phyloP scores from a whole-genome alignment of 257 asterid species.

The Petunia secreta region DNA sequence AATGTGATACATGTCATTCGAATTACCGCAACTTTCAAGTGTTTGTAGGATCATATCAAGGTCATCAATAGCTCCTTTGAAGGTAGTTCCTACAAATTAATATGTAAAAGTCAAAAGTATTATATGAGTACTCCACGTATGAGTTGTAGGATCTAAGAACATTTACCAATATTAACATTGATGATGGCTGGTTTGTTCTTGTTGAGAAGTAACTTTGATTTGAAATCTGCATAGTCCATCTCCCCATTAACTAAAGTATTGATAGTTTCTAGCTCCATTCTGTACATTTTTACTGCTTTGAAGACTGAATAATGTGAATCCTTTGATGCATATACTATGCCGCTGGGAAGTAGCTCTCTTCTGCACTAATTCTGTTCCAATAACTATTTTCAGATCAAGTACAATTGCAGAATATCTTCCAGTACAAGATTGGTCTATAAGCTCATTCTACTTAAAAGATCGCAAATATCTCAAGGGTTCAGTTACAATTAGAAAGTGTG shows the following conservation, averaged over 20 bases:
- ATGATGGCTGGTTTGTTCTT: neutral
- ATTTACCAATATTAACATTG: neutral
- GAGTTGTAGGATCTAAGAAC: neutral
- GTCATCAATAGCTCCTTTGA: neutral
- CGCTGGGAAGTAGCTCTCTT: neutral
- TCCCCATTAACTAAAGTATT: neutral
- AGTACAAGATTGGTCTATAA: too few relatives aligned
- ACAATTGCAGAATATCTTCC: too few relatives aligned
- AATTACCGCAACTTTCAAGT: neutral
- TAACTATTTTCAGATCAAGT: too few relatives aligned
- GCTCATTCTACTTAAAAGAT: too few relatives aligned
- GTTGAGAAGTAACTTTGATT: neutral
- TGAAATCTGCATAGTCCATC: neutral
- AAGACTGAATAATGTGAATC: neutral
- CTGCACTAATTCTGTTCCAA: neutral
- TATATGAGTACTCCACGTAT: too few relatives aligned
- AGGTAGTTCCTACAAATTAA: neutral
- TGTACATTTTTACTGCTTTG: neutral
- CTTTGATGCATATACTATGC: neutral
- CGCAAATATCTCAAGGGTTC: too few relatives aligned
- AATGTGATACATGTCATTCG: neutral
- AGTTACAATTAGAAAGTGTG: too few relatives aligned
- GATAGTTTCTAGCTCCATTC: neutral
- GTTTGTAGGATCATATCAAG: neutral
- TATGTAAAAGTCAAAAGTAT: neutral